These are phyloP conservation scores for Cornus florida DNA, from an alignment of 148 eudicot genomes.

Conservation along the genomic window DNA sequence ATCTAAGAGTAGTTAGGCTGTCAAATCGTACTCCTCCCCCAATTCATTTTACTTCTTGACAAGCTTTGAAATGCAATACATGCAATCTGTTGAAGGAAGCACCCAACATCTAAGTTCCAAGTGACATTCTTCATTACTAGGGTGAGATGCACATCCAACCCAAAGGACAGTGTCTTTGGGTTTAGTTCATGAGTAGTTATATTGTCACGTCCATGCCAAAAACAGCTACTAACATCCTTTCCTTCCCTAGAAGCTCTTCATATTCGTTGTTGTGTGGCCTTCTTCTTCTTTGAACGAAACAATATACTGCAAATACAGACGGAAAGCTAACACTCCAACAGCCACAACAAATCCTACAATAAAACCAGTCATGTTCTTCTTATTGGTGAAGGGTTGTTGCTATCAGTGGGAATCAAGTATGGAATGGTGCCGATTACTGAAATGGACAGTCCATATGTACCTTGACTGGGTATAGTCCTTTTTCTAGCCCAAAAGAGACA, in stretches of 20 bases:
- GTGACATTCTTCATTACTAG: conserved; percentile 91
- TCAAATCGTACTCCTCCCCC: conserved; percentile 67
- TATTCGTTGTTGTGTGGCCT: conserved; percentile 34
- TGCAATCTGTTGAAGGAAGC: conserved; percentile 91
- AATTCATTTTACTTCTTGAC: conserved; percentile 39
- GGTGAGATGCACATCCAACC: conserved; percentile 98
- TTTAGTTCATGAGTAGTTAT: conserved; percentile 71
- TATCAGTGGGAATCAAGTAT: conserved; percentile 62
- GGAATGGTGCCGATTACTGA: conserved; percentile 79
- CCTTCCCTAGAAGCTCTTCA: conserved; percentile 51
- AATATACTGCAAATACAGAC: conserved; percentile 34
- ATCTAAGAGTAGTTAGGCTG: conserved; percentile 67
- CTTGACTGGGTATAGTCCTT: conserved; percentile 81
- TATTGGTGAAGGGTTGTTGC: conserved; percentile 43
- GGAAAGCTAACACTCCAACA: conserved; percentile 43
- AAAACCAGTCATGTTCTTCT: conserved; percentile 47
- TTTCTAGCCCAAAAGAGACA: conserved; percentile 97
- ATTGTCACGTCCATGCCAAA: conserved; percentile 96
- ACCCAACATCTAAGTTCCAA: conserved; percentile 99
- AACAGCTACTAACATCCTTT: conserved; percentile 58
- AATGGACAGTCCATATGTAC: conserved; percentile 74
- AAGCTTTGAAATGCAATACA: conserved; percentile 65
- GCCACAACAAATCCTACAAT: conserved; percentile 68
- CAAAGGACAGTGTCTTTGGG: conserved; percentile 89
- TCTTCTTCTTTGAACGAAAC: conserved; percentile 43